Conservation (phyloP, 1,139 yeast genomes). For the Kurtzmaniella quercitrusa region DNA sequence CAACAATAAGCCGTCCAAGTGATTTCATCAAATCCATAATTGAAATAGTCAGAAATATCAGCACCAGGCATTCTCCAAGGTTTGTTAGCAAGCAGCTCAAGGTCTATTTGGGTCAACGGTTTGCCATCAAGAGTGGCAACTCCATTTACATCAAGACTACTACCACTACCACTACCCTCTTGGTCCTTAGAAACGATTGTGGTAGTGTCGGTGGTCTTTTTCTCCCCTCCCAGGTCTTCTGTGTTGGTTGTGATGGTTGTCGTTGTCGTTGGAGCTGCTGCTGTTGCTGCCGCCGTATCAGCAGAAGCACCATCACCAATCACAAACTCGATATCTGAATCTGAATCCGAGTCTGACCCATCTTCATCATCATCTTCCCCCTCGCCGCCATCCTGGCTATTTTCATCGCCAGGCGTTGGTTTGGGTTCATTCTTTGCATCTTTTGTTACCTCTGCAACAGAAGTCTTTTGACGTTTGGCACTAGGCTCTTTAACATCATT, state of each 20-base stretch:
- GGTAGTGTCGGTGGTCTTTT: slow-evolving; percentile 17
- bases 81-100: slow-evolving; percentile 81
- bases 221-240: slow-evolving; percentile 16
- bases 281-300: slow-evolving; percentile 19
- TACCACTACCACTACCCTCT: slow-evolving; percentile 22
- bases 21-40: slow-evolving; percentile 92
- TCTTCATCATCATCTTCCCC: slow-evolving; percentile 32
- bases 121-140: slow-evolving; percentile 80
- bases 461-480: slow-evolving; percentile 16
- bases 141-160: slow-evolving; percentile 61
- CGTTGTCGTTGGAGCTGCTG: slow-evolving; percentile 13
- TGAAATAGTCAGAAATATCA: slow-evolving; percentile 88
- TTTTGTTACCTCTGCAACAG: slow-evolving; percentile 13
- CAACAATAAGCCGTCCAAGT: slow-evolving; percentile 94
- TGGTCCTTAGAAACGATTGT: slow-evolving; percentile 32
- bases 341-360: slow-evolving; percentile 38
- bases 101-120: slow-evolving; percentile 78
- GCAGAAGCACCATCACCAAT: slow-evolving; percentile 27
- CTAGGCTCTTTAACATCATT: slow-evolving; percentile 35
- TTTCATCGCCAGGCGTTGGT: slow-evolving; percentile 24
- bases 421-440: slow-evolving; percentile 20
- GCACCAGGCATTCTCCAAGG: slow-evolving; percentile 99
- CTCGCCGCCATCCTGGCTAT: slow-evolving; percentile 22
- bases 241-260: slow-evolving; percentile 36
- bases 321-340: slow-evolving; percentile 45